Percentiles rank a stretch among this genome's conserved stretches.
Conservation (phyloP, 495 filamentous ascomycete species). For the Penicillium angulare region DNA sequence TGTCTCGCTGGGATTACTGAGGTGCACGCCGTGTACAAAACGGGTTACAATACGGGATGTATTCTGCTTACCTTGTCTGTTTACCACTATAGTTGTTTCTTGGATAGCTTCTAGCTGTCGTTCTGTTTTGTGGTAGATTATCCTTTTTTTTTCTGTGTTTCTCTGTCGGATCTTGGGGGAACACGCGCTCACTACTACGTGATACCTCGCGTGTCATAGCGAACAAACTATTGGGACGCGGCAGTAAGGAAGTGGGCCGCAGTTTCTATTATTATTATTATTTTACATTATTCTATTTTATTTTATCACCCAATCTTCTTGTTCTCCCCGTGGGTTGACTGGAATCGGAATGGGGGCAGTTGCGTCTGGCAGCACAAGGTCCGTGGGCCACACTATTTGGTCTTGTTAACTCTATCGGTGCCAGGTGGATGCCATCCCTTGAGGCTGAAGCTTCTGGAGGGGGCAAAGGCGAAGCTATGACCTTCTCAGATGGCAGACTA, state of each 20-base stretch:
- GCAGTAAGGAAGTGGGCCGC: slow-evolving; percentile 16
- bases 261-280: too few species aligned
- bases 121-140: too few species aligned
- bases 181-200: not conserved
- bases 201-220: slow-evolving; percentile 5
- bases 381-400: slow-evolving; percentile 3
- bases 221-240: slow-evolving; percentile 13
- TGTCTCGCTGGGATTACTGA: not conserved
- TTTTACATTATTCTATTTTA: too few species aligned
- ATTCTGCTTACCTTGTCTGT: too few species aligned
- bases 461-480: not conserved
- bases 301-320: too few species aligned
- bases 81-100: too few species aligned
- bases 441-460: slow-evolving; percentile 1
- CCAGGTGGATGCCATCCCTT: slow-evolving; percentile 14
- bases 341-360: slow-evolving; percentile 1
- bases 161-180: not conserved
- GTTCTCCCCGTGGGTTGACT: slow-evolving; percentile 4
- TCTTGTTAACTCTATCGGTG: slow-evolving; percentile 11
- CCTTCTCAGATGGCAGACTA: not conserved
- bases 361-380: not conserved
- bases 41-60: too few species aligned
- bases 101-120: too few species aligned
- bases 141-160: too few species aligned
- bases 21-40: too few species aligned